Evolutionary conservation across 805 yeast species (phyloP), one percentile per base, ranked within the genome.

Genomic region (Saccharomycopsis sp.): DNA sequence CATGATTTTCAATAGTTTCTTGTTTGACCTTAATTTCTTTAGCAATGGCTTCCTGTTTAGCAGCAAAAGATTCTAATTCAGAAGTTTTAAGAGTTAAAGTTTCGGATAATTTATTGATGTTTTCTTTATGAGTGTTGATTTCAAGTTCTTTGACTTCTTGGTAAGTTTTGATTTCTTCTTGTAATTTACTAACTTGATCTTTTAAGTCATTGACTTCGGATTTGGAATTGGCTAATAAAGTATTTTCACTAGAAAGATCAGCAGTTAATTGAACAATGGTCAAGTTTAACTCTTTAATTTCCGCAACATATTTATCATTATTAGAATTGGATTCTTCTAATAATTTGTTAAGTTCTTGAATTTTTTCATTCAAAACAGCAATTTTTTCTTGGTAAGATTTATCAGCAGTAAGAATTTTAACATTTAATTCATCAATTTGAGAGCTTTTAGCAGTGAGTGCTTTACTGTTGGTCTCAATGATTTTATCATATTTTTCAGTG

Each of bases 191-290:
- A 18, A 41, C 14, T 25, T 36, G 19, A 12, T 17, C 29, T 17
- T 12, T 21, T 6, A 36, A 18, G 15, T 37, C 19, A n/a, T 20
- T 29, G 10, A 34, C 14, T 21, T 32, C 33, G 15, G 31, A 4
- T 21, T 34, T 15, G 15, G 37, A 21, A 5, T 34, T 19, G 14
- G 26, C 12, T 17, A 33, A 23, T 37, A 37, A 34, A 17, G 44
- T 36, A 18, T 32, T 44, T 26, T 40, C 47, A 9, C 34, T 23
- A 21, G 45, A n/a, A 9, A 44, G 14, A 13, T 44, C 47, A 26
- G 47, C 47, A 23, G 35, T 33, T 4, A 36, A 28, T 25, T 44
- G 31, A 21, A 41, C 47, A 17, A 44, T 31, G 19, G 15, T 30
- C 14, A 37, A 31, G 13, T 21, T 17, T 3, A 38, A 21, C 21